Base-by-base conservation (phyloP, 352 stramenopile genomes). In the Aphanomyces invadans region DNA sequence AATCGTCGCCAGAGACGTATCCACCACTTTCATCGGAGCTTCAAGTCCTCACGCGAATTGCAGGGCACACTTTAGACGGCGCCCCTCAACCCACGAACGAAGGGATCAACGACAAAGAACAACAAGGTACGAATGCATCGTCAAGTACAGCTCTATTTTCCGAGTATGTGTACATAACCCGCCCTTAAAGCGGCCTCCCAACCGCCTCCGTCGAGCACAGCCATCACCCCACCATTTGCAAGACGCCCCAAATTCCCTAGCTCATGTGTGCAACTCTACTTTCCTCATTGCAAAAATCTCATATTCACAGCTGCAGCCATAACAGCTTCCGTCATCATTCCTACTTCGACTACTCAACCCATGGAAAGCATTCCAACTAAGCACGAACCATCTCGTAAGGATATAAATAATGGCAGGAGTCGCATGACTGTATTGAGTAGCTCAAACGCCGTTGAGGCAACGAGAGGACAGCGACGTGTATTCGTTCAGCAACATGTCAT, bases 401-500 rank as follows among this genome's bases (percentile, higher is more conserved):
- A 7, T 42, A 7, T 42, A 7, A 42, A 15, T 7, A 42, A 42
- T 42, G 36, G 15, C 36, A 42, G 36, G 15, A 42, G 7, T 0
- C 49, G 49, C 49, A n/a, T n/a, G n/a, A n/a, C n/a, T n/a, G n/a
- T n/a, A n/a, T n/a, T n/a, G n/a, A n/a, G n/a, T n/a, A n/a, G n/a
- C n/a, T n/a, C n/a, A n/a, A n/a, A n/a, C n/a, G n/a, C n/a, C n/a
- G n/a, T n/a, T n/a, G n/a, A n/a, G n/a, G n/a, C n/a, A n/a, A n/a
- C 31, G 54, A 62, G 54, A 36, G 28, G 3, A 44, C 26, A 29
- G 28, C 15, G 21, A 17, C 21, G 46, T 54, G 21, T 57, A 52
- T 38, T 64, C 55, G 12, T 64, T 64, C 38, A 26, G 55, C 31
- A 52, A 64, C 36, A 52, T 64, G 55, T 64, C 55, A 26, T 64